Evolutionary conservation across 2,329 filamentous ascomycete genomes (phyloP), one percentile per base, ranked within the genome.

Genomic region (Diaporthe aspalathi): DNA sequence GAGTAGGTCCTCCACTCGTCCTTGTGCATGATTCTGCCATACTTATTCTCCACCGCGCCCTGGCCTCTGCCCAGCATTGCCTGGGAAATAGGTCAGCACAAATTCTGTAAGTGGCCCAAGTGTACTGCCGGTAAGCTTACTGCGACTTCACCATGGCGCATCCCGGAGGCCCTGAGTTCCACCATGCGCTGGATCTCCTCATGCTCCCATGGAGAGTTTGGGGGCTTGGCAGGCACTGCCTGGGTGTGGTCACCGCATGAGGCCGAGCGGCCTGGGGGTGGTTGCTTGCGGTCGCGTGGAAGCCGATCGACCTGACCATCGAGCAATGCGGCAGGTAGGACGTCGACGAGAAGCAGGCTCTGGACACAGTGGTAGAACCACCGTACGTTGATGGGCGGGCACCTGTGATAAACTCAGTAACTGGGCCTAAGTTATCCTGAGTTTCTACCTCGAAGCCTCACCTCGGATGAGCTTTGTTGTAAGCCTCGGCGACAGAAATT

Each of bases 11-110:
- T 65, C 60, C 60, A 65, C 14, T 50, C 12, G 4, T 50, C n/a
- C 20, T 9, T 3, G n/a, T 70, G 60, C 47, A 56, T 67, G 6
- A 72, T 5, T 11, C 71, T 56, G 0, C 71, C 71, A 12, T 65
- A 72, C 24, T 72, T 72, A 49, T 72, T 72, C 63, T 72, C 71
- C 1, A 72, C 62, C 2, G 71, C 56, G 29, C 68, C 49, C n/a
- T 63, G 24, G 8, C 53, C 40, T 14, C 71, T 57, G 22, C 68
- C 68, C 1, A 72, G 68, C 3, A 47, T 69, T 17, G n/a, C 5
- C 71, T 72, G 40, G 24, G 12, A 50, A 1, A 22, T 17, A 3
- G 27, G 22, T 38, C 11, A 50, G 22, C 29, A 49, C 38, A 20
- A 35, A 20, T 9, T 11, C 1, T 12, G 12, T 3, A 38, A 7